Evolutionary conservation across 345 rosid species (phyloP).

Genomic region (Bruguiera parviflora): DNA sequence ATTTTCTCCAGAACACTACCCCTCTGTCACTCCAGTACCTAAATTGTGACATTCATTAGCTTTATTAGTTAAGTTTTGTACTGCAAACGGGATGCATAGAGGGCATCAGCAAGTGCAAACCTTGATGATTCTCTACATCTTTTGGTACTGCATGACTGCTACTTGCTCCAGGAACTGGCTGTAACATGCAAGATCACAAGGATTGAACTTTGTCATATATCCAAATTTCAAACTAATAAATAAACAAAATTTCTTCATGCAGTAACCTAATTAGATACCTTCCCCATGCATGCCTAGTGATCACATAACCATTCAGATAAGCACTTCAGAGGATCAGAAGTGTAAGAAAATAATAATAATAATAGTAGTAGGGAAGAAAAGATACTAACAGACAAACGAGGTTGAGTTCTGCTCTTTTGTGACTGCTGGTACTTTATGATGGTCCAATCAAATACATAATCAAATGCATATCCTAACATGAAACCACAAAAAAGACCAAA

Average conservation of each 20-base stretch:
- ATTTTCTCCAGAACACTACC: too few species aligned
- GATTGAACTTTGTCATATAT: slow-evolving; percentile 1
- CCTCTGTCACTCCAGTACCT: too few species aligned
- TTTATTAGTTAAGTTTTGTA: neutral
- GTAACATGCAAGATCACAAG: slow-evolving; percentile 19
- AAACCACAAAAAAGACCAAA: neutral
- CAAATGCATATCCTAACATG: slow-evolving; percentile 68
- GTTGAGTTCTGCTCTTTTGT: slow-evolving; percentile 56
- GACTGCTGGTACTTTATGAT: slow-evolving; percentile 73
- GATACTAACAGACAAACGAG: slow-evolving; percentile 52
- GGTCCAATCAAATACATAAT: slow-evolving; percentile 93
- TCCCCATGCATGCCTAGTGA: neutral
- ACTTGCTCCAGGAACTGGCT: slow-evolving; percentile 72
- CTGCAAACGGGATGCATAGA: slow-evolving; percentile 12
- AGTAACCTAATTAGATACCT: slow-evolving; percentile 1
- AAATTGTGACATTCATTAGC: too few species aligned
- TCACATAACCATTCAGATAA: too few species aligned
- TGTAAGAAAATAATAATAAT: neutral
- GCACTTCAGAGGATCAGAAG: too few species aligned
- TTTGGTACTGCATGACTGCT: slow-evolving; percentile 46
- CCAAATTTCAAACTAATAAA: slow-evolving; percentile 10
- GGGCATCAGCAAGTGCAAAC: slow-evolving; percentile 39
- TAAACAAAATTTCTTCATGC: neutral
- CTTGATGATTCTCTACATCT: slow-evolving; percentile 57
- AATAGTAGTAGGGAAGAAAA: neutral